Conservation (phyloP, 495 filamentous ascomycete genomes). For the Poronia punctata region DNA sequence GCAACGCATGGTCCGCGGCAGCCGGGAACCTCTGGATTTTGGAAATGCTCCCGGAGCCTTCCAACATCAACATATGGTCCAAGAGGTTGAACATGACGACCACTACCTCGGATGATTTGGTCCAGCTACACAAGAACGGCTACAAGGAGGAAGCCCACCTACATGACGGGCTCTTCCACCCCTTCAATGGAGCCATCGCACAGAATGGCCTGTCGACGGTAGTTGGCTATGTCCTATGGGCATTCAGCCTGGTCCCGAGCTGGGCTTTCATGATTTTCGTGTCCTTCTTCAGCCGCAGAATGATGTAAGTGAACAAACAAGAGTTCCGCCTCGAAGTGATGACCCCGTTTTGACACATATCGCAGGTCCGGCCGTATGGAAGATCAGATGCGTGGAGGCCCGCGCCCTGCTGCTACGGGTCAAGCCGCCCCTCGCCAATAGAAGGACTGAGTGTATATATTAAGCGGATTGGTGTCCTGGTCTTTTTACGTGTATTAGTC, state of each 20-base stretch:
- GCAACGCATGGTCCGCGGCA: conserved; percentile 70
- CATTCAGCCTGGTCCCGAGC: conserved; percentile 49
- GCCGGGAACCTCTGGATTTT: conserved; percentile 68
- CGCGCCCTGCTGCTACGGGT: conserved; percentile 19
- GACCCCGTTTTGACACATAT: too few species aligned
- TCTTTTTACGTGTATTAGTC: too few species aligned
- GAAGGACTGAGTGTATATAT: too few species aligned
- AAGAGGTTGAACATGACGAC: conserved; percentile 59
- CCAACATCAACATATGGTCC: conserved; percentile 55
- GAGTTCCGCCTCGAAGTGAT: too few species aligned
- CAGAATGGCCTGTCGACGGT: conserved; percentile 56
- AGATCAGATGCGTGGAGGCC: conserved; percentile 20
- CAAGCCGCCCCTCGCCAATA: conserved; percentile 24
- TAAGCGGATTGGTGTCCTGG: too few species aligned
- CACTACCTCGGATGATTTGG: conserved; percentile 54
- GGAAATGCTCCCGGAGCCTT: conserved; percentile 46
- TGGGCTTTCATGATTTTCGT: conserved; percentile 72
- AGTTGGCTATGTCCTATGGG: conserved; percentile 69
- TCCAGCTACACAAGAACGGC: conserved; percentile 57
- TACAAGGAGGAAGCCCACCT: conserved; percentile 46
- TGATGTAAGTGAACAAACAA: conserved; percentile 67
- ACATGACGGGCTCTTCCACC: conserved; percentile 73
- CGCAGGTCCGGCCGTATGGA: conserved; percentile 30
- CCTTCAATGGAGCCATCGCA: conserved; percentile 66
- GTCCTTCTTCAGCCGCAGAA: conserved; percentile 68